Evolutionary conservation across 2,329 filamentous ascomycete genomes (phyloP), one percentile per base, ranked within the genome.

Genomic region (Hypocrella siamensis): DNA sequence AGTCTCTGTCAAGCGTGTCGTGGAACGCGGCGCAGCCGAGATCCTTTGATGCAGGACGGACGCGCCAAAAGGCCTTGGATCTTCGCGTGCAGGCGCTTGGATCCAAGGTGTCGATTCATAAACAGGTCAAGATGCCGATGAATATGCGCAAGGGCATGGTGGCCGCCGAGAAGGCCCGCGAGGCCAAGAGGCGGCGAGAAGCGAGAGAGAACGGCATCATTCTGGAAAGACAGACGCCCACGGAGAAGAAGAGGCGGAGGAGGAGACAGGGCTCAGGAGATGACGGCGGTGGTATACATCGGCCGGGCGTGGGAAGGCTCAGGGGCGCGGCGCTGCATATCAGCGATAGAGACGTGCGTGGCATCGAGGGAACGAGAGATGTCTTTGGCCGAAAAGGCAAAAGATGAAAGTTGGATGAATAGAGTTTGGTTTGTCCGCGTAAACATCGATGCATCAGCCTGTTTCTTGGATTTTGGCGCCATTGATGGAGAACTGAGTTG

Each of bases 191-290:
- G 31, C 64, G 88, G 24, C 65, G 63, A 26, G 83, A 93, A 52
- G 90, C 90, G 2, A 73, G 67, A 47, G 88, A 96, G 63, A 93
- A 88, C 45, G 90, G 88, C 5, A 76, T 96, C 43, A 75, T 96
- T 30, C 60, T 96, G 21, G 90, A 96, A 61, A 65, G 63, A 38
- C 43, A 47, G 33, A 60, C 60, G 27, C 41, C 48, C 18, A 51
- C 50, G 40, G 56, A 51, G 22, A 51, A 44, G 35, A 59, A 51
- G 33, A 48, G 53, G 35, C 58, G 54, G 35, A 58, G 57, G 33
- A 63, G 49, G 43, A 41, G 48, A n/a, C n/a, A n/a, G n/a, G n/a
- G n/a, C n/a, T n/a, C n/a, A n/a, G n/a, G n/a, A 57, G 68, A 54
- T 63, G 73, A 40, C 58, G 73, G 52, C 60, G 72, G 93, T 24